A percentile compares a stretch with the other conserved stretches of the same genome.
Evolutionary conservation across 495 filamentous ascomycete genomes (phyloP).

Genomic region (Cercophora scortea): DNA sequence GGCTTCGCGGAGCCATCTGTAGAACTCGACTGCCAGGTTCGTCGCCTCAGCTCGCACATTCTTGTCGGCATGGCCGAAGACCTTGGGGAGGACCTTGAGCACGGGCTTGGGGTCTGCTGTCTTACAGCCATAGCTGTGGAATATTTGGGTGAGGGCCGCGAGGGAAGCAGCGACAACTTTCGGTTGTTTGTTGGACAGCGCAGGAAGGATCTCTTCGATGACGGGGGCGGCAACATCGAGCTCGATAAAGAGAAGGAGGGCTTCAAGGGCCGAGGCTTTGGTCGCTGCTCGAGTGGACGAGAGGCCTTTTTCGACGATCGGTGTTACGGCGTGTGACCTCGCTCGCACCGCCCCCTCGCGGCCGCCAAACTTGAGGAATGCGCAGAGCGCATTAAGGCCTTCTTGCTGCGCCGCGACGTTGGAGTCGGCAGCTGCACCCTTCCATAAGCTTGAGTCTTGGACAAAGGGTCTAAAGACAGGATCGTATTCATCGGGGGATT

Average conservation of each 20-base stretch:
- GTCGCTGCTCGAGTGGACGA: slow-evolving; percentile 77
- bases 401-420: slow-evolving; percentile 98
- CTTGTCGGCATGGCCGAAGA: slow-evolving; percentile 95
- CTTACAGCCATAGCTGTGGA: slow-evolving; percentile 90
- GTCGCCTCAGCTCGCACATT: slow-evolving; percentile 95
- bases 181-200: slow-evolving; percentile 82
- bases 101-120: slow-evolving; percentile 92
- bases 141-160: slow-evolving; percentile 71
- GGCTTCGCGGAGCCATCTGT: slow-evolving; percentile 93
- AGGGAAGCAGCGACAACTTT: slow-evolving; percentile 87
- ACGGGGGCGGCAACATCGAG: slow-evolving; percentile 78
- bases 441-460: slow-evolving; percentile 81
- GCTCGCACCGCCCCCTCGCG: slow-evolving; percentile 72
- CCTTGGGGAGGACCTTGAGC: slow-evolving; percentile 84
- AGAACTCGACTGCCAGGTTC: slow-evolving; percentile 86
- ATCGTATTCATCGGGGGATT: slow-evolving; percentile 78
- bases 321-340: slow-evolving; percentile 59
- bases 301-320: slow-evolving; percentile 89
- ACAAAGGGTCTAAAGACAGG: slow-evolving; percentile 79
- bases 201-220: slow-evolving; percentile 83
- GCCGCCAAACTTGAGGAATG: slow-evolving; percentile 85
- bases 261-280: slow-evolving; percentile 81
- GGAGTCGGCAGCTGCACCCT: slow-evolving; percentile 85
- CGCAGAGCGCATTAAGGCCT: slow-evolving; percentile 75
- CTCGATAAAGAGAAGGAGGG: slow-evolving; percentile 81